Percentiles rank a stretch among this genome's conserved stretches.
These are phyloP conservation scores for Starmerella vitae DNA, from an alignment of 805 yeast species.

Conservation along the genomic window DNA sequence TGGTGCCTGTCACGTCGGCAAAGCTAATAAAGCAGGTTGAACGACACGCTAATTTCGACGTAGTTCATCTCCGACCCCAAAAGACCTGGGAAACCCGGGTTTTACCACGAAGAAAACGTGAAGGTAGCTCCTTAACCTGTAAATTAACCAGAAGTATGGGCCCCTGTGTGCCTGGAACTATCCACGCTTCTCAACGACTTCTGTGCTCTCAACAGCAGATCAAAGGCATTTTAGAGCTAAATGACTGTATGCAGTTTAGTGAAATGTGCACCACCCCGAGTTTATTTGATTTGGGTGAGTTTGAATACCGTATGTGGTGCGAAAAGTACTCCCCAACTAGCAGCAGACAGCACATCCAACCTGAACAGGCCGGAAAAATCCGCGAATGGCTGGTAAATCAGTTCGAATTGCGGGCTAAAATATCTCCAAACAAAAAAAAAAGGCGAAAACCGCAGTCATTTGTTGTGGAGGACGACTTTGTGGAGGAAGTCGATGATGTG, in stretches of 20 bases:
- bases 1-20: background rate
- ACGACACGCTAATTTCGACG: conserved; percentile 3
- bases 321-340: conserved; percentile 20
- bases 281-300: conserved; percentile 23
- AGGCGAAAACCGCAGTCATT: conserved; percentile 20
- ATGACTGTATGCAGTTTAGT: background rate
- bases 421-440: background rate
- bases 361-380: conserved; percentile 2
- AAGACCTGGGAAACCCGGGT: background rate
- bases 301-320: conserved; percentile 23
- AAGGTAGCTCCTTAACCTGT: no score
- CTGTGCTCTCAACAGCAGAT: background rate
- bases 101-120: background rate
- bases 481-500: conserved; percentile 25
- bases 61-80: conserved; percentile 6
- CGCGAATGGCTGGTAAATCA: conserved; percentile 12
- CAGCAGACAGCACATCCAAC: conserved; percentile 1
- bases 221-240: background rate
- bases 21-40: background rate
- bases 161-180: background rate
- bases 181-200: background rate
- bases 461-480: conserved; percentile 22
- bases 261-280: conserved; percentile 2
- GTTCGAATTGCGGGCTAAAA: conserved; percentile 4
- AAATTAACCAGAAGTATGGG: background rate